Percentiles rank a stretch among this genome's conserved stretches.
Conservation (phyloP, 306 rosid species). For the Prunus padus region DNA sequence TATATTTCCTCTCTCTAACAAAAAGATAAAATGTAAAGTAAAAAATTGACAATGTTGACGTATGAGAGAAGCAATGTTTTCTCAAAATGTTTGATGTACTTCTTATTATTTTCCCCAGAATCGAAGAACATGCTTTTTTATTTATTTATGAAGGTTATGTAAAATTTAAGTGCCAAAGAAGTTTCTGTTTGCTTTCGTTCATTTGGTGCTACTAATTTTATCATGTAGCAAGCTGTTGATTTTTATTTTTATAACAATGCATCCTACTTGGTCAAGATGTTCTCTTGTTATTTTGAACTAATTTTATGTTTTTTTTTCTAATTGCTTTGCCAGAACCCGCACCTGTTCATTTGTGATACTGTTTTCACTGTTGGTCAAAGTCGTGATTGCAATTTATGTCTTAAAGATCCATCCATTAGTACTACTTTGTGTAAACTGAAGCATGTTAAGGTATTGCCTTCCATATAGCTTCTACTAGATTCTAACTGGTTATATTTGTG, state of each 20-base stretch:
- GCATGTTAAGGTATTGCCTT: conserved; percentile 64
- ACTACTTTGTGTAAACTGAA: conserved; percentile 72
- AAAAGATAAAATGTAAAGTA: too few relatives aligned
- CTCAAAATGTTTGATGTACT: too few relatives aligned
- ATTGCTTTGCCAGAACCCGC: conserved; percentile 73
- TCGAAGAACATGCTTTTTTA: background rate
- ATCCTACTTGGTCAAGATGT: conserved; percentile 12
- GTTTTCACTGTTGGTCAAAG: conserved; percentile 80
- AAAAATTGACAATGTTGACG: too few relatives aligned
- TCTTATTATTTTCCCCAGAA: too few relatives aligned
- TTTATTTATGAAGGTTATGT: background rate
- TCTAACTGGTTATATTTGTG: conserved; percentile 16
- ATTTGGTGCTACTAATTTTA: background rate
- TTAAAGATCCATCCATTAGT: conserved; percentile 69
- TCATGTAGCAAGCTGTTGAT: background rate
- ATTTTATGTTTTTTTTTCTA: conserved; percentile 25
- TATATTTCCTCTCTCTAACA: too few relatives aligned
- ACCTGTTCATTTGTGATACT: conserved; percentile 46
- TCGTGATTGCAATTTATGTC: conserved; percentile 68
- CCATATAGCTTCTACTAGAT: conserved; percentile 9
- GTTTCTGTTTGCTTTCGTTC: background rate
- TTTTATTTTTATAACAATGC: background rate
- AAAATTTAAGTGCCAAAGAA: background rate
- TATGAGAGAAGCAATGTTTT: too few relatives aligned
- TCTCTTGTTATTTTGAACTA: conserved; percentile 26